Evolutionary conservation across 2,329 filamentous ascomycete species (phyloP).

Genomic region (Aspergillus fischeri): DNA sequence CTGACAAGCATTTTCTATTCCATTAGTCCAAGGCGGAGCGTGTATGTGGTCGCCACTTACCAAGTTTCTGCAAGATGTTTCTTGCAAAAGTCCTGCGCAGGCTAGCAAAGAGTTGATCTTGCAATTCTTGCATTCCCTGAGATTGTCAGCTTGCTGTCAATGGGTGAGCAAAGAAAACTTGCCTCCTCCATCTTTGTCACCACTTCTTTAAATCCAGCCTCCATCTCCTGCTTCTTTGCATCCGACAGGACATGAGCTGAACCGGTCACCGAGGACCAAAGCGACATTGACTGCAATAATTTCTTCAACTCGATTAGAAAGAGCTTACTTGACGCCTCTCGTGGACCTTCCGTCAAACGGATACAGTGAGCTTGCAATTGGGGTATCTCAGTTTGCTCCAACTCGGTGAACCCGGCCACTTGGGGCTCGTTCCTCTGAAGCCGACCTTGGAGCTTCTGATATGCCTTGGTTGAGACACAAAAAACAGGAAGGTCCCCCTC

Average conservation of each 20-base stretch:
- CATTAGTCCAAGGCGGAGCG: not conserved
- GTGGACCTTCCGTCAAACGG: constrained; percentile 51
- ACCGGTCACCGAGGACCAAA: constrained; percentile 42
- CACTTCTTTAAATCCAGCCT: not conserved
- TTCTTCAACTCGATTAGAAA: constrained; percentile 52
- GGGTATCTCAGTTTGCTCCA: constrained; percentile 57
- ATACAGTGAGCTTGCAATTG: constrained; percentile 57
- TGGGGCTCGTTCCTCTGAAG: constrained; percentile 47
- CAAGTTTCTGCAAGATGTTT: not conserved
- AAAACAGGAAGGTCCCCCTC: constrained; percentile 58
- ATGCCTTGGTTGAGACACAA: constrained; percentile 60
- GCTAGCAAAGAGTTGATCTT: not conserved
- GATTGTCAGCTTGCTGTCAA: not conserved
- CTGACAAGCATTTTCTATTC: not conserved
- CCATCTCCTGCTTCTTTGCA: constrained; percentile 1
- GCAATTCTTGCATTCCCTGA: not conserved
- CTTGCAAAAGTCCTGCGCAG: not conserved
- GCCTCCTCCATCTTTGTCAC: not conserved
- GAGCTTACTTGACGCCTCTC: constrained; percentile 41
- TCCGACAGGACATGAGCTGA: not conserved
- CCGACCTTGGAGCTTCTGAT: constrained; percentile 58
- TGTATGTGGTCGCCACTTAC: not conserved
- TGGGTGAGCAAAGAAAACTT: not conserved
- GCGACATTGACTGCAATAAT: constrained; percentile 49
- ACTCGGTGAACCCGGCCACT: constrained; percentile 50